Conservation (phyloP, 1,284 basidiomycete genomes). For the Sphagnurus paluster region DNA sequence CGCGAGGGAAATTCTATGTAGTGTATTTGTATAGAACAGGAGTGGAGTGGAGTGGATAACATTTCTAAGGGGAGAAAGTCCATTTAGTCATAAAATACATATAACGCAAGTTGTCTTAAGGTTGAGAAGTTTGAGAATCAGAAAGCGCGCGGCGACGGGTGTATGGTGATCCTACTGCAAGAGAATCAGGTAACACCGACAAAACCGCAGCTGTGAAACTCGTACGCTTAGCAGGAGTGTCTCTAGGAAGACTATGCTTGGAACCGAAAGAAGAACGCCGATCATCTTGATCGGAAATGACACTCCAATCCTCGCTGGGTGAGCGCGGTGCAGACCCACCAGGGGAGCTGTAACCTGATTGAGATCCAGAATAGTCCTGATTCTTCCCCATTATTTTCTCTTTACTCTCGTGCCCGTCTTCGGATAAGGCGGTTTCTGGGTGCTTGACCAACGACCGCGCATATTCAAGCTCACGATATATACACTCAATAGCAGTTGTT, state of each 20-base stretch:
- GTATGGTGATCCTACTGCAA: conserved; percentile 42
- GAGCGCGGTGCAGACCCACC: conserved; percentile 51
- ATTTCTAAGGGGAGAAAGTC: conserved; percentile 4
- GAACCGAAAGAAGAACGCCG: conserved; percentile 51
- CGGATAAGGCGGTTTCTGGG: conserved; percentile 19
- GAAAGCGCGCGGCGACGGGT: conserved; percentile 38
- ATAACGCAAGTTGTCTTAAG: neutral
- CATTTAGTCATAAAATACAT: conserved; percentile 3
- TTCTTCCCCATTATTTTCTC: conserved; percentile 51
- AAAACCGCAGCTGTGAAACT: conserved; percentile 61
- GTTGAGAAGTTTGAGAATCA: conserved; percentile 9
- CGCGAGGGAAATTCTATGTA: conserved; percentile 33
- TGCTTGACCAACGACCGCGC: conserved; percentile 80
- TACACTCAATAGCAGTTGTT: conserved; percentile 83
- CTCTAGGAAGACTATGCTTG: conserved; percentile 32
- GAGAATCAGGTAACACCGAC: conserved; percentile 57
- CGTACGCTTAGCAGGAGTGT: conserved; percentile 49
- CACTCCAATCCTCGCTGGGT: conserved; percentile 80
- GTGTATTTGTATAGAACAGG: conserved; percentile 6
- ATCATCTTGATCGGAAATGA: conserved; percentile 75
- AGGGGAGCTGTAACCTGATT: conserved; percentile 59
- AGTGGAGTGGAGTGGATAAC: conserved; percentile 20
- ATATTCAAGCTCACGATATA: conserved; percentile 92
- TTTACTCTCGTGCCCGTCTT: conserved; percentile 36
- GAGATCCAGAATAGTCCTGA: conserved; percentile 34